Conservation (phyloP, 352 stramenopile species). For the Elongisporangium anandrum region DNA sequence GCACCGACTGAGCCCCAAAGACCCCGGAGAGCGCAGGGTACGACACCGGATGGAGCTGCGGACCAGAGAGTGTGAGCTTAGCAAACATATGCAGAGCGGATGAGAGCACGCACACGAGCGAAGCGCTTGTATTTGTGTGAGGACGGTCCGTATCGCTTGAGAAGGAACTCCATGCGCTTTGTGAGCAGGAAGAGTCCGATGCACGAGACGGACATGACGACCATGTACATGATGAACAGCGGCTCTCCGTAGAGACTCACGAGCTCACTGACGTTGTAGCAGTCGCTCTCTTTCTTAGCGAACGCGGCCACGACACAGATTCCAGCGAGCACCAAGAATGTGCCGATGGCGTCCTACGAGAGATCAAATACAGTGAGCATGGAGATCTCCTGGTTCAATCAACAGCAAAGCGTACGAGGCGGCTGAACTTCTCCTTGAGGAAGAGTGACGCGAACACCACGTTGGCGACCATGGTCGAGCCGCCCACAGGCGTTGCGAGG, state of each 20-base stretch:
- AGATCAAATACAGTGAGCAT: too few relatives aligned
- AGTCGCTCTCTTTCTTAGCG: constrained; percentile 65
- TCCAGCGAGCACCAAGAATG: constrained; percentile 54
- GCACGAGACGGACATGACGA: constrained; percentile 41
- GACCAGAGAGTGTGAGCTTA: background rate
- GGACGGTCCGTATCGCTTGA: constrained; percentile 29
- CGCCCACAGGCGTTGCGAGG: constrained; percentile 71
- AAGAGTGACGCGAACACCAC: constrained; percentile 78
- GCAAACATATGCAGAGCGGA: too few relatives aligned
- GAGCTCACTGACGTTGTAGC: constrained; percentile 76
- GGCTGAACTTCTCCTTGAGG: constrained; percentile 69
- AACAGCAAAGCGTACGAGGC: constrained; percentile 16
- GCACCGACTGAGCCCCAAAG: constrained; percentile 74
- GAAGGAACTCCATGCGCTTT: constrained; percentile 40
- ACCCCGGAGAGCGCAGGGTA: constrained; percentile 71
- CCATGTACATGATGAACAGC: constrained; percentile 62
- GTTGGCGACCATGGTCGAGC: constrained; percentile 82
- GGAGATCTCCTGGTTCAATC: too few relatives aligned
- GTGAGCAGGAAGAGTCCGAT: constrained; percentile 26
- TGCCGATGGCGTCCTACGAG: constrained; percentile 56
- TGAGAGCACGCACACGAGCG: constrained; percentile 20
- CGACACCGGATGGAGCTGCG: constrained; percentile 52
- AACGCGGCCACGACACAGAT: constrained; percentile 82
- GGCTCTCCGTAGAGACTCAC: constrained; percentile 57
- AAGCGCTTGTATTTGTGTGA: constrained; percentile 56